phyloP scores from a whole-genome alignment of 2,329 filamentous ascomycete genomes.

The Madurella mycetomatis region DNA sequence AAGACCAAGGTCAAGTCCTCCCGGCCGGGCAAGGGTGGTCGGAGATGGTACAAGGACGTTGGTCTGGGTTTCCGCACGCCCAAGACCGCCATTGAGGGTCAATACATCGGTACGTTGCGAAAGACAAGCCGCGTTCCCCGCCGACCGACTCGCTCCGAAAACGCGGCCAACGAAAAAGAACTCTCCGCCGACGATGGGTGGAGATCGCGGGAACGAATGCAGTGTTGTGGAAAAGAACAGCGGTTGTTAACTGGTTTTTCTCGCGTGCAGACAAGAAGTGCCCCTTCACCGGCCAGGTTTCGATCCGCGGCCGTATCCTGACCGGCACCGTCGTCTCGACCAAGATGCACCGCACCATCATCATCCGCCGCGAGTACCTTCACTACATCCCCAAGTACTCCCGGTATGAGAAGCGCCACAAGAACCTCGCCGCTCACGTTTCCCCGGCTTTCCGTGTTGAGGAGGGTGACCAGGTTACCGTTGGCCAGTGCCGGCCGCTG shows the following conservation, averaged over 20 bases:
- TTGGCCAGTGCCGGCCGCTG: conserved; percentile 98
- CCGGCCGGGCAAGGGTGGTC: conserved; percentile 85
- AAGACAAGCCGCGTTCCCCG: background rate
- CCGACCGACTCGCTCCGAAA: conserved; percentile 11
- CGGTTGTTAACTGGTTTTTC: conserved; percentile 18
- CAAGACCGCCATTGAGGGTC: conserved; percentile 97
- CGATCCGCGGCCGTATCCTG: conserved; percentile 99
- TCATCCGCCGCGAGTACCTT: conserved; percentile 99
- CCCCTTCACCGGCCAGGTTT: conserved; percentile 98
- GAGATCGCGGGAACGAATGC: background rate
- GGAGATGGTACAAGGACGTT: conserved; percentile 97
- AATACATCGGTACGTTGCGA: conserved; percentile 86
- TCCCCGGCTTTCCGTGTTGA: conserved; percentile 99
- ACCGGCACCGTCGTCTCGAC: conserved; percentile 98
- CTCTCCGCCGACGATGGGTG: background rate
- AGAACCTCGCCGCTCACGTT: conserved; percentile 99
- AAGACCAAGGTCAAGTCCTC: conserved; percentile 84
- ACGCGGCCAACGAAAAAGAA: conserved; percentile 4
- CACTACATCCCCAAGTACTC: conserved; percentile 99
- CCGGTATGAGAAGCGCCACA: conserved; percentile 99
- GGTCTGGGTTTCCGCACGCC: conserved; percentile 99
- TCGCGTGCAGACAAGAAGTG: conserved; percentile 94
- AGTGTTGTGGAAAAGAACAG: background rate
- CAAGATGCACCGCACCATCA: conserved; percentile 99
- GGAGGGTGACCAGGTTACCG: conserved; percentile 98